phyloP scores from a whole-genome alignment of 108 stramenopile genomes.

The Fragilaria radians region DNA sequence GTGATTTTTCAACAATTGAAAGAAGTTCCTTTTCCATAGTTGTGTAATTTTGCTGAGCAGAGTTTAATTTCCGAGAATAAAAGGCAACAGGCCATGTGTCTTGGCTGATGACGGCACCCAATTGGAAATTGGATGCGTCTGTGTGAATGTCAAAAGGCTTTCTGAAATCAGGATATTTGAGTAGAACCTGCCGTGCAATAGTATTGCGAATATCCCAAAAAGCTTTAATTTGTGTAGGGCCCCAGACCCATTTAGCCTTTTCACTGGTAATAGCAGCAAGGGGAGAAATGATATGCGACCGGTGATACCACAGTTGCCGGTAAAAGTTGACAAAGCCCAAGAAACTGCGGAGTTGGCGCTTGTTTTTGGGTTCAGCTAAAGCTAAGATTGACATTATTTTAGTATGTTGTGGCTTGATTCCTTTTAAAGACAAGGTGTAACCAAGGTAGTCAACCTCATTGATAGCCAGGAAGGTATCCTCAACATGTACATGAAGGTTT shows the following conservation, averaged over 20 bases:
- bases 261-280: conserved; percentile 12
- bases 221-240: conserved; percentile 1
- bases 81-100: too few species aligned
- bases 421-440: too few species aligned
- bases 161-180: too few species aligned
- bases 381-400: conserved; percentile 26
- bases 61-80: too few species aligned
- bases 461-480: background rate
- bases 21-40: conserved; percentile 33
- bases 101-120: too few species aligned
- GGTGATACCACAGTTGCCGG: conserved; percentile 21
- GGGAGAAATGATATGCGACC: conserved; percentile 22
- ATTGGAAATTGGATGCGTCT: too few species aligned
- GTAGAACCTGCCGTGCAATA: too few species aligned
- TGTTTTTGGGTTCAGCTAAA: too few species aligned
- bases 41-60: too few species aligned
- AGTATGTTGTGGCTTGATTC: background rate
- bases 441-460: too few species aligned
- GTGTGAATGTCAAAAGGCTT: too few species aligned
- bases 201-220: conserved; percentile 6
- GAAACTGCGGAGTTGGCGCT: conserved; percentile 18
- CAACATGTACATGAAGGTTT: background rate
- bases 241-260: background rate
- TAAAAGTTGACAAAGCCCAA: conserved; percentile 30
- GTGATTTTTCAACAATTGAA: conserved; percentile 17